Evolutionary conservation across 1,284 basidiomycete species (phyloP), one percentile per base, ranked within the genome.

Genomic region (Microbotryum lychnidis-dioicae): DNA sequence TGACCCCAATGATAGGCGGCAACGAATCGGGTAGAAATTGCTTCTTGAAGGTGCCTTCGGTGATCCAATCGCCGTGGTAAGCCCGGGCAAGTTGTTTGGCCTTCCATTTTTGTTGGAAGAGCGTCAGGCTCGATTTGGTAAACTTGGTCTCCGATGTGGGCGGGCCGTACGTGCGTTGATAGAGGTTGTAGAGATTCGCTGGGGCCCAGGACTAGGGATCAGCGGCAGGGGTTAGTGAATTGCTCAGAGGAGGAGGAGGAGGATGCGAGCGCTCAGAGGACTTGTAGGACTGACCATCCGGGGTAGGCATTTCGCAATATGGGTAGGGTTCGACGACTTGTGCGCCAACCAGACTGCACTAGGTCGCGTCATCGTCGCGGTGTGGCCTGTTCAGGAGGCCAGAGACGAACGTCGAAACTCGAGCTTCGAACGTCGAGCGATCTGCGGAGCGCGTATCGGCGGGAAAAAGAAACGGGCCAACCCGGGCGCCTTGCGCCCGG

Each of bases 51-150:
- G 86, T 84, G 72, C 87, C 88, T 78, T 94, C 91, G 59, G 86
- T 86, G 66, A 97, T 91, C 76, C 84, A 88, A 80, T 98, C 93
- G 47, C 93, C 93, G 75, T 98, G 94, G 79, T 98, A 98, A 5
- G 85, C 92, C 61, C 93, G 85, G 37, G 91, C 82, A 64, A 93
- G 83, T n/a, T 86, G 82, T 77, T 97, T 97, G 20, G 90, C 83
- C 27, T 80, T 80, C 89, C 91, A 97, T 47, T 93, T 86, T 73
- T 97, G 89, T 76, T 96, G 89, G 78, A 89, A 97, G 55, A 97
- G 82, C 0, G 88, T 87, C 60, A 80, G 75, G 62, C 76, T 76
- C 4, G 84, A 81, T 57, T 78, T 77, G 59, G 78, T 83, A 76
- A 90, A 93, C 45, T 76, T 73, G 44, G 81, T 72, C 42, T 81